Evolutionary conservation across 2,329 filamentous ascomycete species (phyloP), one percentile per base, ranked within the genome.

Genomic region (Colletotrichum tamarilloi): DNA sequence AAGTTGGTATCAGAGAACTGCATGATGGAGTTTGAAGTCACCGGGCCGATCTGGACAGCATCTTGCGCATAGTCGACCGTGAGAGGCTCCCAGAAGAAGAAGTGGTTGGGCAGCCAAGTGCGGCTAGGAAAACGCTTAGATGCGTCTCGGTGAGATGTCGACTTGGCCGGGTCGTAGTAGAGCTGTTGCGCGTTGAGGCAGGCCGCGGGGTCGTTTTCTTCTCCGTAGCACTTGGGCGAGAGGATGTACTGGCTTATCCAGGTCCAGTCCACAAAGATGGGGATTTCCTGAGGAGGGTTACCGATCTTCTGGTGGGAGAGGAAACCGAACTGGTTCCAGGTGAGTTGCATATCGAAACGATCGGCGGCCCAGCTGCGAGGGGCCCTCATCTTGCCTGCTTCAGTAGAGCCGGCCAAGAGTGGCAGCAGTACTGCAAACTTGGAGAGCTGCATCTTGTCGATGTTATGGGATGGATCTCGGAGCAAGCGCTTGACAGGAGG

Each of bases 211-310:
- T 75, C 60, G 19, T 49, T 49, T 28, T 46, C 68, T 42, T 64
- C 58, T 52, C 72, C 74, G 32, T 74, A 74, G 65, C 75, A 76
- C 56, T 52, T 59, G 28, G 74, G 74, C 30, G 75, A 69, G 3
- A 67, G 63, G 38, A 75, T 62, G 35, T 68, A 74, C 52, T 73
- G 67, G 70, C 72, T 73, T 64, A 75, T 68, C 75, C 75, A 76
- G 14, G 75, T 76, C 75, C 75, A 76, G 62, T 76, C 75, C 26
- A 76, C 72, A 62, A 76, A 76, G 42, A 75, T 22, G 16, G 74
- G 66, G 38, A 74, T 35, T 11, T 76, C 75, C 35, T 59, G 46
- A 19, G 57, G 30, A 42, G 75, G 74, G 3, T 52, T 72, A 16
- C 75, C 75, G 22, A 76, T 42, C 19, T 56, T 60, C 32, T 72